phyloP scores from a whole-genome alignment of 106 monocot species.

The Triglochin maritima region DNA sequence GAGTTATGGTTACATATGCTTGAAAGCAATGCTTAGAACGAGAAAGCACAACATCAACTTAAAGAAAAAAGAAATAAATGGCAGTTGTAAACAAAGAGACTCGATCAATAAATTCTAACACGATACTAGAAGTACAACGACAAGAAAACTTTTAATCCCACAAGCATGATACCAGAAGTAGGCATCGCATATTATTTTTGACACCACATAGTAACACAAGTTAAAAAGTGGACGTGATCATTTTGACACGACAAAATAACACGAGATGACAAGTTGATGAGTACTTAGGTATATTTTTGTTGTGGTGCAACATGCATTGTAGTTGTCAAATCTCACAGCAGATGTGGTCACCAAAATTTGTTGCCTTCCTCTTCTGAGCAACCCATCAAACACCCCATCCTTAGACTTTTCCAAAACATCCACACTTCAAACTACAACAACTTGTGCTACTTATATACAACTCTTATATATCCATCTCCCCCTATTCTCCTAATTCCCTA shows the following conservation, averaged over 20 bases:
- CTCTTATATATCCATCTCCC: neutral
- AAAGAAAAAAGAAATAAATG: neutral
- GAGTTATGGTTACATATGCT: slow-evolving; percentile 4
- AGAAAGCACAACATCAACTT: neutral
- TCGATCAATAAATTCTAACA: neutral
- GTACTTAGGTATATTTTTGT: too few relatives aligned
- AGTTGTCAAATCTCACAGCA: neutral
- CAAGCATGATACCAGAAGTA: neutral
- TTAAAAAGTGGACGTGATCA: too few relatives aligned
- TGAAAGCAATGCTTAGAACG: neutral
- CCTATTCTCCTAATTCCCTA: neutral
- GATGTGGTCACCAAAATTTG: neutral
- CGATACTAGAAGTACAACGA: neutral
- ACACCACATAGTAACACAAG: too few relatives aligned
- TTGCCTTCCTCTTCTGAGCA: neutral
- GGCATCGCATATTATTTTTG: neutral
- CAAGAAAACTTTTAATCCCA: neutral
- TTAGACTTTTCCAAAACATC: neutral
- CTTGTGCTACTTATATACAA: neutral
- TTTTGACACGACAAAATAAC: too few relatives aligned
- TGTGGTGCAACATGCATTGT: too few relatives aligned
- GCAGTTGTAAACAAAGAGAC: slow-evolving; percentile 3
- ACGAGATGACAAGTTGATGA: too few relatives aligned
- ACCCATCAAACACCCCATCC: neutral
- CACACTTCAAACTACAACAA: neutral